phyloP scores from a whole-genome alignment of 2,329 filamentous ascomycete genomes.

The Paecilomyces sp. region DNA sequence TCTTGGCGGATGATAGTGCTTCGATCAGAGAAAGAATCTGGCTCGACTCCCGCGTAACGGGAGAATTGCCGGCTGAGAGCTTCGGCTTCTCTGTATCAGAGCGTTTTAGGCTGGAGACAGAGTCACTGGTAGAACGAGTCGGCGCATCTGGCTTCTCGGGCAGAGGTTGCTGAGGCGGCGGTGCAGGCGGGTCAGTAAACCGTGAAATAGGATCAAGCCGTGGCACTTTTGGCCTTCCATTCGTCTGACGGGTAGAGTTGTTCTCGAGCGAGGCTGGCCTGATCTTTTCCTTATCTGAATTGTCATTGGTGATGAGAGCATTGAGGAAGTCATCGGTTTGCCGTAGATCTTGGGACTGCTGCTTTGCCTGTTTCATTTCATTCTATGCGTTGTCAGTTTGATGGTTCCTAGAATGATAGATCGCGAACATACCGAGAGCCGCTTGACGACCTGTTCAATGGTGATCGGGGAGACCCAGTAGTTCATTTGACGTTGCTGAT shows the following conservation, averaged over 20 bases:
- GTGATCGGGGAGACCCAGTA: conserved; percentile 85
- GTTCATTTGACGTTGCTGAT: conserved; percentile 68
- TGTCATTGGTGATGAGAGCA: conserved; percentile 66
- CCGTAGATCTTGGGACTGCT: conserved; percentile 78
- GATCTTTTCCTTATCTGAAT: conserved; percentile 43
- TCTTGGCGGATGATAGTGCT: conserved; percentile 73
- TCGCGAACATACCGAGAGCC: conserved; percentile 56
- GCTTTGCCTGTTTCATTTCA: conserved; percentile 82
- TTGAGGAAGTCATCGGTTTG: conserved; percentile 77
- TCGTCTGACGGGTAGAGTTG: conserved; percentile 38
- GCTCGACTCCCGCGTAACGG: conserved; percentile 50
- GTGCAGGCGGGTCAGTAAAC: conserved; percentile 88
- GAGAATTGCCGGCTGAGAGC: conserved; percentile 34
- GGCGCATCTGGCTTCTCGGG: conserved; percentile 80
- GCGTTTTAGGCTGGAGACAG: conserved; percentile 58
- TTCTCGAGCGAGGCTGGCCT: conserved; percentile 41
- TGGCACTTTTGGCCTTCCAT: conserved; percentile 39
- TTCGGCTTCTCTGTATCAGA: conserved; percentile 69
- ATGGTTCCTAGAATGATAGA: conserved; percentile 12
- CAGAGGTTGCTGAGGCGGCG: conserved; percentile 84
- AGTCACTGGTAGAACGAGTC: conserved; percentile 37
- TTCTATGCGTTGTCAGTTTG: conserved; percentile 47
- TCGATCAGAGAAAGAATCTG: conserved; percentile 82
- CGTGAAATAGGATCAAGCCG: conserved; percentile 71
- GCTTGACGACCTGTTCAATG: conserved; percentile 90